Percentiles rank a stretch among this genome's conserved stretches.
phyloP scores from a whole-genome alignment of 345 rosid species.

The Citrus inodora region DNA sequence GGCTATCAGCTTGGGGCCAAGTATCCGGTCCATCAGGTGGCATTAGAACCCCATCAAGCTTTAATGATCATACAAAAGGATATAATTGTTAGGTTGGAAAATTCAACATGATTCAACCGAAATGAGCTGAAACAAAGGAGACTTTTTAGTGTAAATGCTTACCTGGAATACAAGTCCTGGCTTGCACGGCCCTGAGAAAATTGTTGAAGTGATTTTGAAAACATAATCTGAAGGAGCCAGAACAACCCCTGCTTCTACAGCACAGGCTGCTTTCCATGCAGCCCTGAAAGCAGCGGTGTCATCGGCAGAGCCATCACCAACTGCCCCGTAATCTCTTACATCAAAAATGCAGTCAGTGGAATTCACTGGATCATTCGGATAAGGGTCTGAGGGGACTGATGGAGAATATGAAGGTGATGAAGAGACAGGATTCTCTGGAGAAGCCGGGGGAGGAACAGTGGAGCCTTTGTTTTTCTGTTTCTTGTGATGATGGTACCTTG shows the following conservation, averaged over 20 bases:
- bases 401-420: constrained; percentile 28
- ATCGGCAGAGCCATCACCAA: constrained; percentile 76
- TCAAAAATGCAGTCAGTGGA: constrained; percentile 44
- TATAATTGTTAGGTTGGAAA: background rate
- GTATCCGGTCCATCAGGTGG: constrained; percentile 88
- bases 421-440: constrained; percentile 23
- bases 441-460: constrained; percentile 20
- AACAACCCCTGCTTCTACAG: constrained; percentile 55
- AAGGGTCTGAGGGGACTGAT: constrained; percentile 59
- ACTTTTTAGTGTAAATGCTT: background rate
- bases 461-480: constrained; percentile 24
- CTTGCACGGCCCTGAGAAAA: constrained; percentile 89
- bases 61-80: background rate
- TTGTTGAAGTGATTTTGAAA: constrained; percentile 80
- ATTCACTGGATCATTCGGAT: constrained; percentile 42
- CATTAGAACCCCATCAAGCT: constrained; percentile 84
- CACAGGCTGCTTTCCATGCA: constrained; percentile 96
- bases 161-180: constrained; percentile 84
- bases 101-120: background rate
- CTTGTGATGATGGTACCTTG: constrained; percentile 74
- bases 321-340: constrained; percentile 73
- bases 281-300: constrained; percentile 73
- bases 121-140: background rate
- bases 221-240: constrained; percentile 62
- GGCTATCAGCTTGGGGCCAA: constrained; percentile 80